Percentiles rank a stretch among this genome's conserved stretches.
Conservation (phyloP, 2,329 filamentous ascomycete genomes). For the Epichloe elymi region DNA sequence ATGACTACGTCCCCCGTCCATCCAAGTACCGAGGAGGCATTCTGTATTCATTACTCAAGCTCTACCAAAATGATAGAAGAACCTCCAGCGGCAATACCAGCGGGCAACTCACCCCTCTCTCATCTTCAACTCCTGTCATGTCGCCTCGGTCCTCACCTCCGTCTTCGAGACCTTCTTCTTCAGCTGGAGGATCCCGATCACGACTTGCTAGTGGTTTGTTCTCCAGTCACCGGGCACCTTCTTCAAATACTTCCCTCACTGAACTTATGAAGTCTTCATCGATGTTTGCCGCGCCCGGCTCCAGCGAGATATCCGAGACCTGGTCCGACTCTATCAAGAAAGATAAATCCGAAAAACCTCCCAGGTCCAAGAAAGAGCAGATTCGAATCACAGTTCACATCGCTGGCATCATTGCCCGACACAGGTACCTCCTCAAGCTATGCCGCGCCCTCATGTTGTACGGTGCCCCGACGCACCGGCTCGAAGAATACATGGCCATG, state of each 20-base stretch:
- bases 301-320: conserved; percentile 29
- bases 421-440: conserved; percentile 72
- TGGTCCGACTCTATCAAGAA: conserved; percentile 31
- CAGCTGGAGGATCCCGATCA: conserved; percentile 18
- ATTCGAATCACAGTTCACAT: conserved; percentile 43
- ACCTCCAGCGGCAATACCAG: conserved; percentile 21
- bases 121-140: conserved; percentile 24
- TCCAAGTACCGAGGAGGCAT: conserved; percentile 60
- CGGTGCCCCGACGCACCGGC: conserved; percentile 77
- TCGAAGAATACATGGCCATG: conserved; percentile 89
- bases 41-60: conserved; percentile 56
- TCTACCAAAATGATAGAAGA: conserved; percentile 42
- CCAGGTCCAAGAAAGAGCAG: conserved; percentile 24
- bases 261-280: conserved; percentile 42
- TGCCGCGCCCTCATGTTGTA: conserved; percentile 82
- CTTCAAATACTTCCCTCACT: conserved; percentile 31
- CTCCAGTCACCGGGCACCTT: conserved; percentile 27
- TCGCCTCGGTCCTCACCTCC: conserved; percentile 30
- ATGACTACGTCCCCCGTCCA: conserved; percentile 51
- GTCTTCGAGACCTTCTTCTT: conserved; percentile 27
- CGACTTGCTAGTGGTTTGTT: conserved; percentile 27
- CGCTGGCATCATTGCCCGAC: conserved; percentile 59
- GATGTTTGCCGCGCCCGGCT: conserved; percentile 35
- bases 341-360: conserved; percentile 23
- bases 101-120: conserved; percentile 28